Base-by-base conservation (phyloP, 345 rosid genomes). In the Brassica juncea region DNA sequence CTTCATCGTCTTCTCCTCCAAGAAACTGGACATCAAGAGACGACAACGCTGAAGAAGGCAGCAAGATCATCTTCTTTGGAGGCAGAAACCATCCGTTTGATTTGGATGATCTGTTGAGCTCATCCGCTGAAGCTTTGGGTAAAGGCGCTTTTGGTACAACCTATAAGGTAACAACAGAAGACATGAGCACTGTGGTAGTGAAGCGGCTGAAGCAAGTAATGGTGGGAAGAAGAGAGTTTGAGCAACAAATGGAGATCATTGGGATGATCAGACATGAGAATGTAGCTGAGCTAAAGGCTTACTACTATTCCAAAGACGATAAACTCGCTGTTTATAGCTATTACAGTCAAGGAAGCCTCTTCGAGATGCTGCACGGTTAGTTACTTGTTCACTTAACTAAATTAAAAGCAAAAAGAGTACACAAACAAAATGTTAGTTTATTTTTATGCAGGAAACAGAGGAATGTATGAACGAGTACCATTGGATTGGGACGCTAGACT, bases 71-170 rank as follows among this genome's bases (percentile, higher is more conserved):
- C 39, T 91, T 90, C 86, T 91, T 91, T 8, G 97, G 91, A 54
- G 94, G 97, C 28, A 90, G 90, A 34, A 87, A 81, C 75, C 89
- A 90, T 66, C 84, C 86, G 28, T 91, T 93, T 65, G 92, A 95
- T 84, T 82, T 95, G 87, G 99, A 95, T 83, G 98, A 95, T 87
- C 82, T 95, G 71, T 79, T 93, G 78, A 89, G 90, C 78, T 97
- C 99, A 70, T 95, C 99, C 4, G 96, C 99, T 4, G 89, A 93
- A 77, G 93, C 93, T 4, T 74, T 93, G 69, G 98, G 98, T 39
- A 93, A 93, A 66, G 91, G 97, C 30, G 87, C 89, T 8, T 91
- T 90, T 30, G 96, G 98, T 21, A 87, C 85, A 79, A 88, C 98
- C 19, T 95, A 95, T 55, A 95, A 87, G 83, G 97, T 94, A 27